phyloP scores from a whole-genome alignment of 2,329 filamentous ascomycete genomes.

The Alternaria solani region DNA sequence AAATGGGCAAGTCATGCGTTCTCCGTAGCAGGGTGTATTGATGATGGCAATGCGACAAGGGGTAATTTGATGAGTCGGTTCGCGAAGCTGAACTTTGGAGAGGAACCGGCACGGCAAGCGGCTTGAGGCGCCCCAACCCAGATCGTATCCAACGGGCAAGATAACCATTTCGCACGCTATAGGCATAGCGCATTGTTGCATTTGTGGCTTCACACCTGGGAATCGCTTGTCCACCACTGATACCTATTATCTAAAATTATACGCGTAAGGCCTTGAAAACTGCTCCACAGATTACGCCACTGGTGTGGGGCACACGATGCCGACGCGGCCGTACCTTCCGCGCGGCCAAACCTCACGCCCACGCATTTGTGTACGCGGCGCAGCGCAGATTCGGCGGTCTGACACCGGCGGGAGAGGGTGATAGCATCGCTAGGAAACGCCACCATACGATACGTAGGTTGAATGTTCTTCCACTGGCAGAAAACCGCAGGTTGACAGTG shows the following conservation, averaged over 20 bases:
- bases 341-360: background rate
- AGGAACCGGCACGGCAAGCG: background rate
- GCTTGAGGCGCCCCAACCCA: background rate
- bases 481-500: background rate
- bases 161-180: slow-evolving; percentile 2
- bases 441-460: background rate
- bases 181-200: slow-evolving; percentile 6
- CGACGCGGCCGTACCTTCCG: slow-evolving; percentile 8
- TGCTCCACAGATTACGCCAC: slow-evolving; percentile 17
- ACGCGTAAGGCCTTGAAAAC: slow-evolving; percentile 9
- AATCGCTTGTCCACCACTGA: slow-evolving; percentile 1
- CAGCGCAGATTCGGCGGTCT: background rate
- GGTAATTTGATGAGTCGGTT: slow-evolving; percentile 55
- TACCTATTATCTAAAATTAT: slow-evolving; percentile 1
- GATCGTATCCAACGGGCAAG: background rate
- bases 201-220: slow-evolving; percentile 7
- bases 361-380: background rate
- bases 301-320: slow-evolving; percentile 15
- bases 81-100: slow-evolving; percentile 32
- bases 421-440: background rate
- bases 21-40: slow-evolving; percentile 65
- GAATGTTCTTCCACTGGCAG: background rate
- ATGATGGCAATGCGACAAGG: slow-evolving; percentile 56
- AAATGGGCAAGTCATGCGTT: slow-evolving; percentile 71
- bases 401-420: background rate